A percentile compares a stretch with the other conserved stretches of the same genome.
These are phyloP conservation scores for Solanum chacoense DNA, from an alignment of 305 asterid genomes.

Conservation along the genomic window DNA sequence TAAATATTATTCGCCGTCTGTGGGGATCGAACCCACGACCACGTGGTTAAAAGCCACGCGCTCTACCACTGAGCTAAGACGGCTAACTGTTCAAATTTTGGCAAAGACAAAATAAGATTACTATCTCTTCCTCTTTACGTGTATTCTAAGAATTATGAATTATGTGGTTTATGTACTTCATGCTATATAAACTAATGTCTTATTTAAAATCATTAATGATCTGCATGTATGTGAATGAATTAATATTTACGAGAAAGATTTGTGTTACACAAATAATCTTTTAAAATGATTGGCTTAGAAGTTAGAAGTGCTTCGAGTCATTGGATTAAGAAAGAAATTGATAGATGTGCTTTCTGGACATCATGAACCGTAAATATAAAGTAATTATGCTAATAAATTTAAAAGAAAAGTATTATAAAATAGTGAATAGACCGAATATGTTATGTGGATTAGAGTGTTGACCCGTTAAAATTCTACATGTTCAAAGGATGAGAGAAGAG, in stretches of 20 bases:
- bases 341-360: too few relatives aligned
- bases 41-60: conserved; percentile 92
- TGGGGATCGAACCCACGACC: conserved; percentile 95
- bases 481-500: too few relatives aligned
- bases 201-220: not conserved
- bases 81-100: not conserved
- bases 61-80: conserved; percentile 40
- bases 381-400: not conserved
- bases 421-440: not conserved
- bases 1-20: conserved; percentile 34
- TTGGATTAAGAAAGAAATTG: too few relatives aligned
- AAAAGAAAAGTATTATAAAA: too few relatives aligned
- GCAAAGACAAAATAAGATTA: too few relatives aligned
- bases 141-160: too few relatives aligned
- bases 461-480: fast-evolving
- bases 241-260: not conserved
- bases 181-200: not conserved
- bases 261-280: not conserved
- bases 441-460: not conserved
- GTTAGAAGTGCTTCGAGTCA: too few relatives aligned
- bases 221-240: not conserved
- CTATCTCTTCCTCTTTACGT: not conserved
- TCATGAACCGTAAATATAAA: too few relatives aligned
- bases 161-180: not conserved
- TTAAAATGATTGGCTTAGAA: too few relatives aligned